Evolutionary conservation across 495 filamentous ascomycete species (phyloP), one percentile per base, ranked within the genome.

Genomic region (Neurospora pannonica): DNA sequence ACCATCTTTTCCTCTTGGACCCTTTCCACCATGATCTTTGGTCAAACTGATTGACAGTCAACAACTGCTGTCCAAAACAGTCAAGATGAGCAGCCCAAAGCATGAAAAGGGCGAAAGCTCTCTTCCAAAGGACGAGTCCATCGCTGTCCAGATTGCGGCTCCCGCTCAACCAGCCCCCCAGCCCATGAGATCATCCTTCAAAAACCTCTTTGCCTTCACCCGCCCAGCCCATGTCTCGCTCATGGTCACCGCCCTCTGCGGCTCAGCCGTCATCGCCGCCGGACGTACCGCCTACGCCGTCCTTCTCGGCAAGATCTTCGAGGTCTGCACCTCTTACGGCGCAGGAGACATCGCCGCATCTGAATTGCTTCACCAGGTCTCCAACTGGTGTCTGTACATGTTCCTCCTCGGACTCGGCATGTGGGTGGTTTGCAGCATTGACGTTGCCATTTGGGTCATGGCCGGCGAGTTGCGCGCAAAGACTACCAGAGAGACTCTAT

Each of bases 391-490:
- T 70, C 74, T 89, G 6, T 85, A 85, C 36, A 82, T 97, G 72
- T 79, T 86, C 11, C 85, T 82, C 2, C 76, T 98, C 0, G 94
- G 92, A 9, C 79, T 82, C 4, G 85, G 79, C 2, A 88, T 86
- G 42, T 95, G 92, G 89, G 31, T 95, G 5, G 79, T 91, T 46
- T 89, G 91, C 76, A 87, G 87, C 10, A 75, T 85, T 69, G 93
- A 92, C 76, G 90, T 91, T 76, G 84, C 86, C 15, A 74, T 86
- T 5, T 97, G 95, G 89, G 81, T 94, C 54, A 77, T 87, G 0
- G 94, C 93, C 77, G 92, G 94, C 36, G 95, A 97, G 81, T 78
- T 94, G 10, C 94, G 97, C 75, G 93, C 90, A 5, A 89, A 87
- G 46, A 85, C 81, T 28, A 90, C 89, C 31, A 88, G 93, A 36